Evolutionary conservation across 2,329 filamentous ascomycete species (phyloP), one percentile per base, ranked within the genome.

Genomic region (Dactylellina drechsleri): DNA sequence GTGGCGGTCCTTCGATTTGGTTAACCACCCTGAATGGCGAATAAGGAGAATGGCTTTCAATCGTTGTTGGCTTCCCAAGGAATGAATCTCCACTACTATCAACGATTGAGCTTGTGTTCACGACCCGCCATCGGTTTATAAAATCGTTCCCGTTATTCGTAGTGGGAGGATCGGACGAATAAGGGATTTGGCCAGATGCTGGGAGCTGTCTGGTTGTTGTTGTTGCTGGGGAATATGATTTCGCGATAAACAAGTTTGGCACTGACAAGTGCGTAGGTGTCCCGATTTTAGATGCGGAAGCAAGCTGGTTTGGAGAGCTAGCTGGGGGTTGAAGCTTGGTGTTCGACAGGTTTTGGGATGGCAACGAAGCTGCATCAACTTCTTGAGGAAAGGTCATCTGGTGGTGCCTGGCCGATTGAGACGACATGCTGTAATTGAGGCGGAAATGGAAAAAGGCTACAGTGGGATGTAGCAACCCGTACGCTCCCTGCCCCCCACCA

Each of bases 61-160:
- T 65, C 16, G 58, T 65, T 1, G 71, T 67, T 4, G 18, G 20
- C 7, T 20, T 47, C 6, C 43, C 50, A 31, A 56, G 36, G 41
- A 5, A 18, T 2, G 15, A 15, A 28, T 50, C 40, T 16, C 31
- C 41, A 36, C 50, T 26, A 8, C 12, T 20, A 2, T 41, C 57
- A 5, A 16, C 26, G 8, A 16, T 13, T 15, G 41, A 12, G 18
- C 28, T 47, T 2, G 64, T 64, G 45, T 53, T 43, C 16, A 74
- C 62, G 15, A 74, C 70, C 36, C 28, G 36, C 70, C 70, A 74
- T 60, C 62, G 45, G 49, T 59, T 66, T 10, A 45, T 57, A 47
- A 57, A 54, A 16, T 73, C 68, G 6, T 56, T 15, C 10, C 50
- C n/a, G 6, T 7, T 6, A 13, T 20, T n/a, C 50, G 52, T 28